Evolutionary conservation across 2,329 filamentous ascomycete genomes (phyloP).

Genomic region (Podosphaera fusca): DNA sequence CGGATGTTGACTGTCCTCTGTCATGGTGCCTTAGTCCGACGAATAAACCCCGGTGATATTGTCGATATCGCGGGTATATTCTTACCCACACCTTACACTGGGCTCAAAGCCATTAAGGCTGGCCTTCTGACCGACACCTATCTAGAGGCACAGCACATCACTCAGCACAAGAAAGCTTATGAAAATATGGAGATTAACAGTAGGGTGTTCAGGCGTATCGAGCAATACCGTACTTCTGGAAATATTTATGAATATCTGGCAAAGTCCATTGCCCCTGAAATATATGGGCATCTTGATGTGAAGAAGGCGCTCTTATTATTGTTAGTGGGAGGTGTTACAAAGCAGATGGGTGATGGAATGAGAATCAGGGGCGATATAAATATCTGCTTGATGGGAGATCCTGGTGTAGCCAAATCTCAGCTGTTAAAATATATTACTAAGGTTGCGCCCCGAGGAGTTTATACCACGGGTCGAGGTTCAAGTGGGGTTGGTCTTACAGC

Average conservation of each 20-base stretch:
- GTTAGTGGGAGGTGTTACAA: constrained; percentile 85
- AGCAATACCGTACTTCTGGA: constrained; percentile 61
- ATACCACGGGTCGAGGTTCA: constrained; percentile 61
- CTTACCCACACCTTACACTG: constrained; percentile 92
- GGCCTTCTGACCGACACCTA: constrained; percentile 95
- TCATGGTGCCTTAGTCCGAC: constrained; percentile 63
- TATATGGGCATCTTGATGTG: constrained; percentile 86
- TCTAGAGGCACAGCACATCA: constrained; percentile 77
- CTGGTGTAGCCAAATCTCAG: constrained; percentile 97
- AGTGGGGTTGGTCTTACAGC: constrained; percentile 64
- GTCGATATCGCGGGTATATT: constrained; percentile 91
- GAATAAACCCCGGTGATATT: constrained; percentile 81
- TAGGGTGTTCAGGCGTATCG: constrained; percentile 59
- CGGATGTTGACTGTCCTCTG: constrained; percentile 75
- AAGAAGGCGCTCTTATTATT: constrained; percentile 95
- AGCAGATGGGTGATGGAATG: constrained; percentile 96
- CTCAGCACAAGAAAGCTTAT: constrained; percentile 96
- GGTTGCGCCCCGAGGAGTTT: constrained; percentile 72
- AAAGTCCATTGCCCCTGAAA: constrained; percentile 90
- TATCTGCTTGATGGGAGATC: constrained; percentile 95
- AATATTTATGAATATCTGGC: constrained; percentile 91
- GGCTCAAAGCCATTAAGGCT: constrained; percentile 89
- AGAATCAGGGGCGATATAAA: constrained; percentile 98
- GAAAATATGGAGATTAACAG: constrained; percentile 74
- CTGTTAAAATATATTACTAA: constrained; percentile 96